Conservation (phyloP, 176 grass and related monocot species). For the Panicum miliaceum region DNA sequence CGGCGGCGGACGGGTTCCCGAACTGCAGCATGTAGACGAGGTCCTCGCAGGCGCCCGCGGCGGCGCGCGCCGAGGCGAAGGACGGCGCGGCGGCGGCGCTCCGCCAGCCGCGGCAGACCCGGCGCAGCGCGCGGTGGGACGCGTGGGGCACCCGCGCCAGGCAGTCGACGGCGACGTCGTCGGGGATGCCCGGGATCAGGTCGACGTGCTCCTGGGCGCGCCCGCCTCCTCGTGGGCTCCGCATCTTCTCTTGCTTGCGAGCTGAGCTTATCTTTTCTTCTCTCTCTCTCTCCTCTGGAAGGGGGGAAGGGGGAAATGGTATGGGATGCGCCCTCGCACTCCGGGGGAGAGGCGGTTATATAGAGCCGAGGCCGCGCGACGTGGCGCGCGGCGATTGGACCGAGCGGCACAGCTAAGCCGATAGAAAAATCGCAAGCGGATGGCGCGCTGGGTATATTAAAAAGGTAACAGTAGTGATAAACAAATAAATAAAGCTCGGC, state of each 20-base stretch:
- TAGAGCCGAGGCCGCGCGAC: not conserved
- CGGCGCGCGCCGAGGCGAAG: constrained; percentile 45
- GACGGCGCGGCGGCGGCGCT: constrained; percentile 41
- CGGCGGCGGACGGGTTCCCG: constrained; percentile 38
- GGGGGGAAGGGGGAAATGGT: too few relatives aligned
- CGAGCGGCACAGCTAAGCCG: not conserved
- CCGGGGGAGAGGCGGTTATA: not conserved
- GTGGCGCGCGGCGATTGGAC: not conserved
- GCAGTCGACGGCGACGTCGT: constrained; percentile 92
- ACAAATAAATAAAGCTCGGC: not conserved
- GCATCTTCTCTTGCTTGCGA: constrained; percentile 28
- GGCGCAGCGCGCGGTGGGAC: constrained; percentile 49
- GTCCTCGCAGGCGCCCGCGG: constrained; percentile 49
- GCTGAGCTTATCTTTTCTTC: not conserved
- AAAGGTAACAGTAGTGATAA: too few relatives aligned
- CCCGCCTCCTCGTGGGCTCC: constrained; percentile 13
- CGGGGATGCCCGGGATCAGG: constrained; percentile 81
- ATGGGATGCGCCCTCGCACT: not conserved
- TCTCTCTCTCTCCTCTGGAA: not conserved
- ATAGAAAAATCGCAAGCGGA: not conserved
- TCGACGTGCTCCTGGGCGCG: constrained; percentile 32
- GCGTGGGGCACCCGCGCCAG: constrained; percentile 74
- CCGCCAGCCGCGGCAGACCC: constrained; percentile 77
- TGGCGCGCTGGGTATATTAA: too few relatives aligned
- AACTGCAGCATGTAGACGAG: constrained; percentile 51